Conservation (phyloP, 805 yeast species). For the Limtongia smithiae region DNA sequence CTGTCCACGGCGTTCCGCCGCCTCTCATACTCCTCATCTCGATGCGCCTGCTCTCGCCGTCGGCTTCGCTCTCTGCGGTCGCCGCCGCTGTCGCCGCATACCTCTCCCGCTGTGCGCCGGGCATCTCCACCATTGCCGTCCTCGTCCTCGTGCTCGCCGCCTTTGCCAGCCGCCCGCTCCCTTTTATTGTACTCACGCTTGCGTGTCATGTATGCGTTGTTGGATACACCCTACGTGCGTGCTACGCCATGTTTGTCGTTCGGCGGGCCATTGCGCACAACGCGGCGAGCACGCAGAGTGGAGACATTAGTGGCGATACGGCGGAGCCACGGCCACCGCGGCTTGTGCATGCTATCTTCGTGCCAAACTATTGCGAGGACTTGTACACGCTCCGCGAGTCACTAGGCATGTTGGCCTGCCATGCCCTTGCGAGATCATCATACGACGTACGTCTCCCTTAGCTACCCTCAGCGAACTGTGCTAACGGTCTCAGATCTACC, state of each 20-base stretch:
- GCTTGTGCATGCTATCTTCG: constrained; percentile 21
- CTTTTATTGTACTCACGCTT: constrained; percentile 12
- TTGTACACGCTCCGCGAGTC: constrained; percentile 26
- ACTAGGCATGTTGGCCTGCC: constrained; percentile 23
- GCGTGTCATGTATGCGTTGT: constrained; percentile 20
- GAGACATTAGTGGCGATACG: too few species aligned
- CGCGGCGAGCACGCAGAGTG: too few species aligned
- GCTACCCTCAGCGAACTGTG: not conserved
- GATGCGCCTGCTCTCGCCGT: constrained; percentile 14
- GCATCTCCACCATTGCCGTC: constrained; percentile 13
- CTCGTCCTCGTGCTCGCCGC: not conserved
- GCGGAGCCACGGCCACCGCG: too few species aligned
- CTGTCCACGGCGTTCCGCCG: not conserved
- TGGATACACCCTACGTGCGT: constrained; percentile 21
- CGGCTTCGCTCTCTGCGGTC: constrained; percentile 3
- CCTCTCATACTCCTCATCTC: not conserved
- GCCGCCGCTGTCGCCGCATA: not conserved
- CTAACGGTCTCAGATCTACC: constrained; percentile 6
- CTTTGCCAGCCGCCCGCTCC: not conserved
- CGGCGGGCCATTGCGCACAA: not conserved
- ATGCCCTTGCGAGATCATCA: constrained; percentile 10
- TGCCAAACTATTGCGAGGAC: constrained; percentile 26
- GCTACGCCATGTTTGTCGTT: constrained; percentile 24
- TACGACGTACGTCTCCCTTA: constrained; percentile 16
- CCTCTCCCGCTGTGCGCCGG: constrained; percentile 13